Percentiles rank a stretch among this genome's conserved stretches.
phyloP scores from a whole-genome alignment of 2,329 filamentous ascomycete genomes.

The Pezicula neosporulosa region DNA sequence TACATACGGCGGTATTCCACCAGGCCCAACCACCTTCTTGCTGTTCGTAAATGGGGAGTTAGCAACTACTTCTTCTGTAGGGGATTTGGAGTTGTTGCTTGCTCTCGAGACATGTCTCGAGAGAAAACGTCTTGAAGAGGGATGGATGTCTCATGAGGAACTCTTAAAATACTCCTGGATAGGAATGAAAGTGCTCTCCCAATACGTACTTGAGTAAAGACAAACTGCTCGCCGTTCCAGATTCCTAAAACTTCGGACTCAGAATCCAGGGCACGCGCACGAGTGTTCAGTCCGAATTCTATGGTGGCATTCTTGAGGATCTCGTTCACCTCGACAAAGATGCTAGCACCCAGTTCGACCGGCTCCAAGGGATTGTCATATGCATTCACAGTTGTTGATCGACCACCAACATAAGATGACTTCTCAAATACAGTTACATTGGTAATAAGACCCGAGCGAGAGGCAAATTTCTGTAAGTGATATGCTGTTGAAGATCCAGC shows the following conservation, averaged over 20 bases:
- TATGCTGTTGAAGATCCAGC: slow-evolving; percentile 86
- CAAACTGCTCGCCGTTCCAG: slow-evolving; percentile 78
- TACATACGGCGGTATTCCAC: slow-evolving; percentile 63
- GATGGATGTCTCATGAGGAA: too few species aligned
- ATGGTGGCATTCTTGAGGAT: slow-evolving; percentile 74
- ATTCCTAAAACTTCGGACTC: slow-evolving; percentile 59
- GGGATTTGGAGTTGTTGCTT: too few species aligned
- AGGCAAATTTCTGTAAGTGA: slow-evolving; percentile 70
- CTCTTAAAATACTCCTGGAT: too few species aligned
- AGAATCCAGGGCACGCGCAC: slow-evolving; percentile 39
- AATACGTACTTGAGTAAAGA: too few species aligned
- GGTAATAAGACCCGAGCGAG: slow-evolving; percentile 51
- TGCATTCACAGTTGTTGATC: slow-evolving; percentile 78
- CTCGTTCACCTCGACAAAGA: slow-evolving; percentile 82
- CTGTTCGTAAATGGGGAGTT: too few species aligned
- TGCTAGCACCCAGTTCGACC: slow-evolving; percentile 85
- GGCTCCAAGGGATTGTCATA: slow-evolving; percentile 65
- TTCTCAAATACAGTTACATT: slow-evolving; percentile 90
- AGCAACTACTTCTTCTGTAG: too few species aligned
- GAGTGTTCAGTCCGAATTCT: slow-evolving; percentile 63
- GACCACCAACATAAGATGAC: slow-evolving; percentile 73
- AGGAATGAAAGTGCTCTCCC: too few species aligned
- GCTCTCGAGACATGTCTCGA: too few species aligned
- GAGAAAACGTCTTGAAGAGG: too few species aligned
- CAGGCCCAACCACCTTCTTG: slow-evolving; percentile 59